Base-by-base conservation (phyloP, 768 basidiomycete species). In the Saitozyma sp. region DNA sequence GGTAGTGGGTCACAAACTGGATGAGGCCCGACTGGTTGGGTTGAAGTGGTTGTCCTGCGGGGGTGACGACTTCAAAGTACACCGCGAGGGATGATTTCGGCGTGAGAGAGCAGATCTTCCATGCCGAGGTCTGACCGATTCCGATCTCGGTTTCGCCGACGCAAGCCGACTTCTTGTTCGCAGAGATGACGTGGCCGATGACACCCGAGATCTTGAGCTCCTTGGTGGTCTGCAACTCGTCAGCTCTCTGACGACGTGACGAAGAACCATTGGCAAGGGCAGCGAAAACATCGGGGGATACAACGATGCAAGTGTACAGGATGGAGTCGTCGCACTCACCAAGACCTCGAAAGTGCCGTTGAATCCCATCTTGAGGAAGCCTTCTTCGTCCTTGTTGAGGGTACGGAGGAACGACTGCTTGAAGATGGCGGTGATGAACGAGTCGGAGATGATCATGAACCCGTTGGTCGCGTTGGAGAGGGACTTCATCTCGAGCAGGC, bases 141-240 rank as follows among this genome's bases (percentile, higher is more conserved):
- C 96, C 96, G 62, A 99, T 98, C 79, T 98, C 96, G 0, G 96
- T 98, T 82, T 99, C 96, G 63, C 95, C 96, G 16, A 99, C 96
- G 73, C 91, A 96, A 0, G 86, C 87, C 0, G 92, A 92, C 78
- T 98, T 97, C 82, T 98, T 99, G 68, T 90, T 94, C 14, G 92
- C 91, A 19, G 94, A 97, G 79, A 97, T 96, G 39, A 90, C 94
- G 74, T 98, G 95, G 3, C 94, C 94, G 68, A 98, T 99, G 51
- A 99, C 85, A 38, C 96, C 96, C 9, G 96, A 98, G 8, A 99
- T 92, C 78, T 94, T 97, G 66, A 99, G 85, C 77, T 99, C 96
- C 83, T 98, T 99, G 39, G 96, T 98, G 0, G 95, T 96, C 91
- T 97, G 69, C 29, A 19, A 50, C 29, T 29, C 16, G 16, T 58